phyloP scores from a whole-genome alignment of 2,329 filamentous ascomycete genomes.

The Xylariaceae sp. region DNA sequence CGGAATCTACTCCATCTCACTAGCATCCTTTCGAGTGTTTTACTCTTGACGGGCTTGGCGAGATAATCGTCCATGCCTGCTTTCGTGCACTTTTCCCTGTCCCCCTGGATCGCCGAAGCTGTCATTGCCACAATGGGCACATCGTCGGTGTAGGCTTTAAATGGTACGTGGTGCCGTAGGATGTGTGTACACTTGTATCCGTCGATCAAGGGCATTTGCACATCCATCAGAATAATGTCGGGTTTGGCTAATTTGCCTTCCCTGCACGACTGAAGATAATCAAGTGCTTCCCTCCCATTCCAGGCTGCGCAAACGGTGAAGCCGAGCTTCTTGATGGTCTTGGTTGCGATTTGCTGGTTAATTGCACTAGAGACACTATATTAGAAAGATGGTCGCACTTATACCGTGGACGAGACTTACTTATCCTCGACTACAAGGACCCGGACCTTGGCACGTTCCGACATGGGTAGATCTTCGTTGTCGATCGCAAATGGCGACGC shows the following conservation, averaged over 20 bases:
- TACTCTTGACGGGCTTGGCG: constrained; percentile 72
- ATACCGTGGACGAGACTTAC: constrained; percentile 48
- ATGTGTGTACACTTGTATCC: constrained; percentile 78
- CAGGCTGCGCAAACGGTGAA: constrained; percentile 72
- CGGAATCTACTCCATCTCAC: constrained; percentile 63
- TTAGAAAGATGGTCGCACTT: background rate
- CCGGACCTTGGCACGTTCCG: constrained; percentile 65
- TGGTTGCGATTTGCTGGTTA: constrained; percentile 76
- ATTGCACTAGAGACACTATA: constrained; percentile 49
- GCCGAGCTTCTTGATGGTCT: constrained; percentile 72
- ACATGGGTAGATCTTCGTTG: constrained; percentile 53
- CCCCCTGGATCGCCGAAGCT: constrained; percentile 75
- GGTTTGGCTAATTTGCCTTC: constrained; percentile 58
- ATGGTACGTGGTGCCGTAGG: constrained; percentile 68
- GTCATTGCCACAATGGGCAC: constrained; percentile 84
- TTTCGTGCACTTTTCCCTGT: constrained; percentile 71
- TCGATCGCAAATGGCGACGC: constrained; percentile 32
- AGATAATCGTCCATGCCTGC: constrained; percentile 80
- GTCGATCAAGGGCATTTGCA: constrained; percentile 76
- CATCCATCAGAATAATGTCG: constrained; percentile 78
- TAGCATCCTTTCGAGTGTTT: constrained; percentile 70
- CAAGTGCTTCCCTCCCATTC: constrained; percentile 78
- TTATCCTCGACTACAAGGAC: constrained; percentile 84
- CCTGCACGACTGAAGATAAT: constrained; percentile 65
- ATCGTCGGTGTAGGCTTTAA: constrained; percentile 59